Base-by-base conservation (phyloP, 2,329 filamentous ascomycete species). In the Fusarium domesticum region DNA sequence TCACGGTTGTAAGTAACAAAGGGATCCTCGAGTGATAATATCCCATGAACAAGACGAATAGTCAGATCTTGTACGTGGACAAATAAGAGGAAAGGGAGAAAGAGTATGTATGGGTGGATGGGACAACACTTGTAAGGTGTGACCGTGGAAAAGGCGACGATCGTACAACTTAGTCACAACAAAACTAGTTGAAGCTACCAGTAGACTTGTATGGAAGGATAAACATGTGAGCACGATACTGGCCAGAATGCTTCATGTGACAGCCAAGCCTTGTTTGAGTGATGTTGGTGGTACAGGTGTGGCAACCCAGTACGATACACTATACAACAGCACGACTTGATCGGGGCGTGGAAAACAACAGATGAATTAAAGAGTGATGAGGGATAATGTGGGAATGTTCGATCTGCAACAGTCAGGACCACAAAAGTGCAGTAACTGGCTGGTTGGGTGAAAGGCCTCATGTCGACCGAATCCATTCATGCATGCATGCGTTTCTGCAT, bases 361-460 rank as follows among this genome's bases (percentile, higher is more conserved):
- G 19, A 28, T 41, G 36, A 40, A 34, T 43, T 42, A 46, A 37
- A 45, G 30, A 41, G 53, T 36, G 43, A 51, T 57, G 53, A 57
- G 57, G 53, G 57, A 59, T 58, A 57, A 58, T 58, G 33, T 44
- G 46, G 37, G 47, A 47, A 45, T 46, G 39, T 19, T 42, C 45
- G 42, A 45, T 39, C 35, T 15, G 18, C 37, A 18, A 25, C 43
- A 37, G 28, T 48, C 47, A 43, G 50, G 41, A 45, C 50, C 50
- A 58, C 50, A 50, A 52, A 51, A 45, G 33, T 30, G 15, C 11
- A 37, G 23, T 37, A 37, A 31, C 45, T 45, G 34, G 35, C 35
- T 18, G 40, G 37, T 18, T 44, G 25, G 43, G 45, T 48, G 37
- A 28, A 28, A 28, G 23, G 23, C 23, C 23, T 28, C 30, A 20